A percentile compares a stretch with the other conserved stretches of the same genome.
Evolutionary conservation across 225 moss, liverwort and hornwort genomes (phyloP).

Genomic region (Asterella californica): DNA sequence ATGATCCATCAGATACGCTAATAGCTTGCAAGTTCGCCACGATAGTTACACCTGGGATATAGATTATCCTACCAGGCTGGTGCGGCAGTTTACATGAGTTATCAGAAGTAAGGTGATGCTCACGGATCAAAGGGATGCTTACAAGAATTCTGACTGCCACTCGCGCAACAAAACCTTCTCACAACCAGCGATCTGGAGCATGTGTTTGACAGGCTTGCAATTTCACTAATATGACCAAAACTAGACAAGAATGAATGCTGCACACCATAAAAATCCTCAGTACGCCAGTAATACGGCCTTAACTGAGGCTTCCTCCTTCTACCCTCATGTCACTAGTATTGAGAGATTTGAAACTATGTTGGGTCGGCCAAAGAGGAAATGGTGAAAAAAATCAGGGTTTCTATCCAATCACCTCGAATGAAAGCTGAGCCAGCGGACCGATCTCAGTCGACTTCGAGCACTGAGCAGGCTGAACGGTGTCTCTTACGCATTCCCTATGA

Average conservation of each 20-base stretch:
- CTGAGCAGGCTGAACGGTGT: conserved; percentile 1
- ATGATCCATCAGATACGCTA: conserved; percentile 2
- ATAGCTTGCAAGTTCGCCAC: background rate
- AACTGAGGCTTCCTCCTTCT: conserved; percentile 10
- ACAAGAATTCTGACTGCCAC: background rate
- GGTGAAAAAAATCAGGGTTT: conserved; percentile 18
- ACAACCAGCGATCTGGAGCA: conserved; percentile 9
- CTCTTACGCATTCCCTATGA: conserved; percentile 62
- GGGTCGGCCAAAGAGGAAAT: conserved; percentile 19
- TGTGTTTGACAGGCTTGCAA: conserved; percentile 17
- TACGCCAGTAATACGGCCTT: conserved; percentile 6
- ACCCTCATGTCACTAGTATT: conserved; percentile 6
- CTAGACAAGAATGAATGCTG: conserved; percentile 22
- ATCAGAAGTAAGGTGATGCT: conserved; percentile 5
- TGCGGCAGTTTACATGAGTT: background rate
- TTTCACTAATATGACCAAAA: conserved; percentile 17
- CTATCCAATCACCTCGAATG: conserved; percentile 5
- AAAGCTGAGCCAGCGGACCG: background rate
- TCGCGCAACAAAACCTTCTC: conserved; percentile 3
- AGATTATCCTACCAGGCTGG: conserved; percentile 11
- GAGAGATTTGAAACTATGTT: background rate
- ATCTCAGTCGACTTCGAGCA: background rate
- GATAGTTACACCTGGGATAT: background rate
- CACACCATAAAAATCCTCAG: conserved; percentile 28
- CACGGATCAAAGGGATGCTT: conserved; percentile 5